Conservation (phyloP, 495 filamentous ascomycete genomes). For the Parathielavia appendiculata region DNA sequence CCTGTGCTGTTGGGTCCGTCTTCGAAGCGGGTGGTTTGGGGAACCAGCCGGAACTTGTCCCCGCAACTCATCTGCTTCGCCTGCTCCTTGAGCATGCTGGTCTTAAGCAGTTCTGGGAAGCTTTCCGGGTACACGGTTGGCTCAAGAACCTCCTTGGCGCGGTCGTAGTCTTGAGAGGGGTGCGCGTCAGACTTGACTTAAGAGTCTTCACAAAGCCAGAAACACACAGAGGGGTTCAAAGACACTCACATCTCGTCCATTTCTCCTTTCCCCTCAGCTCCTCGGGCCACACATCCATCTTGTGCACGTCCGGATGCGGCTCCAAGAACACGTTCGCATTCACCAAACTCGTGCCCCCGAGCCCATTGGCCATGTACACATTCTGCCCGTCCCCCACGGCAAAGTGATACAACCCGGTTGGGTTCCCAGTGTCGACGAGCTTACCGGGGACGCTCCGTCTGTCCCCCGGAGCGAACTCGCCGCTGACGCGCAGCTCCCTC, state of each 20-base stretch:
- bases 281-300: slow-evolving; percentile 53
- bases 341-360: slow-evolving; percentile 60
- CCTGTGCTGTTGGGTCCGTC: slow-evolving; percentile 57
- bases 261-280: slow-evolving; percentile 49
- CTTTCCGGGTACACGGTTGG: slow-evolving; percentile 54
- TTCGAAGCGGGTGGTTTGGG: slow-evolving; percentile 57
- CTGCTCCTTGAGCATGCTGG: slow-evolving; percentile 55
- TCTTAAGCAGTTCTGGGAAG: slow-evolving; percentile 51
- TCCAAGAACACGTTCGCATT: slow-evolving; percentile 65
- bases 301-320: slow-evolving; percentile 50
- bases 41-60: slow-evolving; percentile 52
- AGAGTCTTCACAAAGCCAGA: slow-evolving; percentile 48
- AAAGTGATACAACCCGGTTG: slow-evolving; percentile 60
- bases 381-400: slow-evolving; percentile 61
- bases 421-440: slow-evolving; percentile 44
- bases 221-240: no score
- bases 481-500: slow-evolving; percentile 50
- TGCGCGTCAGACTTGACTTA: background rate
- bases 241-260: no score
- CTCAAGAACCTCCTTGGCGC: slow-evolving; percentile 53
- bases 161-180: slow-evolving; percentile 48
- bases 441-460: slow-evolving; percentile 35
- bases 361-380: slow-evolving; percentile 58
- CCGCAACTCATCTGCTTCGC: slow-evolving; percentile 45
- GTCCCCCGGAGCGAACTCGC: slow-evolving; percentile 43